Evolutionary conservation across 2,329 filamentous ascomycete species (phyloP).

Genomic region (Fusarium phyllophilum): DNA sequence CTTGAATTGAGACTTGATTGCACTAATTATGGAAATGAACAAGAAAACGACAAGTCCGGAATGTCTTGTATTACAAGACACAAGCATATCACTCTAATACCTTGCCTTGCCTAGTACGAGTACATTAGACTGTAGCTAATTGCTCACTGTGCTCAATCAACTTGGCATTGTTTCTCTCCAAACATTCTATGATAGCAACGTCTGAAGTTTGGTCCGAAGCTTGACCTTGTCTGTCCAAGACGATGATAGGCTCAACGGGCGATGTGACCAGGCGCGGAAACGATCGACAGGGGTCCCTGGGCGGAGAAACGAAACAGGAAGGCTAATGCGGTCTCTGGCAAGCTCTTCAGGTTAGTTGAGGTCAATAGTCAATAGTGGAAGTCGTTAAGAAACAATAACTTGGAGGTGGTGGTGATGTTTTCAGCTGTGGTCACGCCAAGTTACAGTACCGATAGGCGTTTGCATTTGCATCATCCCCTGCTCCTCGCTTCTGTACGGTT

Average conservation of each 20-base stretch:
- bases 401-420: not conserved
- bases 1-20: not conserved
- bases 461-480: constrained; percentile 1
- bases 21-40: constrained; percentile 19
- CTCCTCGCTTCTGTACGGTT: constrained; percentile 24
- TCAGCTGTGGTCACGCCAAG: constrained; percentile 9
- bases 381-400: constrained; percentile 4
- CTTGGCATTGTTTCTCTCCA: constrained; percentile 2
- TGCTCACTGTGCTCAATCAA: not conserved
- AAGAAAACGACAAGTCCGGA: not conserved
- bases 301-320: constrained; percentile 41
- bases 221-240: constrained; percentile 16
- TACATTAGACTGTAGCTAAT: not conserved
- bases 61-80: constrained; percentile 9
- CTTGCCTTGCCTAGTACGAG: not conserved
- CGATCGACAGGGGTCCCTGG: constrained; percentile 38
- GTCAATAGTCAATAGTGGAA: constrained; percentile 10
- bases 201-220: constrained; percentile 17
- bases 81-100: not conserved
- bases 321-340: constrained; percentile 11
- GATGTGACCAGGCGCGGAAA: constrained; percentile 29
- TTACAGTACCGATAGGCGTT: not conserved
- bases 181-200: not conserved
- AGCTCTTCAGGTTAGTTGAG: not conserved
- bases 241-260: constrained; percentile 19